Base-by-base conservation (phyloP, 805 yeast species). In the Soucietia sequanensis region DNA sequence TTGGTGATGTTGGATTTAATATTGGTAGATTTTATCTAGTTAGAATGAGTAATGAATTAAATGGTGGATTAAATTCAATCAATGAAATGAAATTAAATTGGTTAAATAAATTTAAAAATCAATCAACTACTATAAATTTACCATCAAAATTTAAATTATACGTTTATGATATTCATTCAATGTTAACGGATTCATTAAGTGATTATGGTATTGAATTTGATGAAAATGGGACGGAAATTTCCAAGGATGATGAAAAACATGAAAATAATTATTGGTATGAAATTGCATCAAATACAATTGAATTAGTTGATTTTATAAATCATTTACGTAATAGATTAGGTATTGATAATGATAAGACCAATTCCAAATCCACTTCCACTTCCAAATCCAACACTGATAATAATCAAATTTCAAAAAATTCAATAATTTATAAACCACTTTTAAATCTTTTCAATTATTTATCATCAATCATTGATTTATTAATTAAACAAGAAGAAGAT, bases 1-100 rank as follows among this genome's bases (percentile, higher is more conserved):
- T 56, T 3, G 72, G 72, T 5, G 74, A 68, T 43, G 41, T 55
- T 24, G 74, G 74, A 1, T 63, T 62, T 33, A 46, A 55, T 27
- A 44, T 65, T 4, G 74, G 74, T 12, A 43, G 74, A 25, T 67
- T 68, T 33, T 64, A 54, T 43, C 45, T 68, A 27, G 59, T 60
- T 13, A 41, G 68, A 27, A 62, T 63, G 62, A 62, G 67, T 0
- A 58, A 58, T 26, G 49, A 52, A 2, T 39, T 38, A 3, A 52
- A 53, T 21, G 73, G 73, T 2, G 70, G 70, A 2, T 37, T 66
- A n/a, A 43, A 60, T 4, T 55, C 68, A 2, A 38, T 64, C 9
- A 55, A 54, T 12, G 53, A 57, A 33, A 66, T 68, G 70, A 47
- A 42, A n/a, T 31, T 39, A 5, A 42, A 48, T 5, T 50, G 54